Evolutionary conservation across 306 rosid genomes (phyloP), one percentile per base, ranked within the genome.

Genomic region (Malus orientalis): DNA sequence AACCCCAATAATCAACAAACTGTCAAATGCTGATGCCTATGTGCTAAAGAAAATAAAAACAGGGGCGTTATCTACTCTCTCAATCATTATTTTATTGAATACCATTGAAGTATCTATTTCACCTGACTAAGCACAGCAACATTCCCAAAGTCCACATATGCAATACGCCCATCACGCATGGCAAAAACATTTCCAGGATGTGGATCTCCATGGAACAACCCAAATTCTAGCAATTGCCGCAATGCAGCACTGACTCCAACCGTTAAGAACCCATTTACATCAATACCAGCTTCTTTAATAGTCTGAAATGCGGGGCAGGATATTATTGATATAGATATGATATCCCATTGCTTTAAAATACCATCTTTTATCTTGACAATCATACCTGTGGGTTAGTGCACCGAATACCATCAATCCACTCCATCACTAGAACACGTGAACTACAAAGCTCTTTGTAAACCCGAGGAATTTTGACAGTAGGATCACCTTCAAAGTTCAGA

Each of bases 91-190:
- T 57, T 29, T 6, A 27, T 45, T 29, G 42, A 76, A 78, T 72
- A 13, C 71, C 49, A 79, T 75, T 58, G 19, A 16, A 62, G 71
- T 29, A 64, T 15, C 57, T 58, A 77, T 74, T 65, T 81, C 85
- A 96, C 99, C 97, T 96, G 96, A 92, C 99, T 96, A 79, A 96
- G 99, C 80, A 90, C 98, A 9, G 98, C 98, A 75, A 96, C 99
- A 82, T 96, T 96, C 77, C 98, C 99, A 71, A 96, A 96, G 84
- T 92, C 99, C 66, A 96, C 98, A 79, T 96, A 96, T 74, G 98
- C 99, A 84, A 92, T 96, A 73, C 99, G 92, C 40, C 99, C 99
- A 85, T 96, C 99, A 62, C 84, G 96, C 99, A 95, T 95, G 66
- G 99, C 98, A 83, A 95, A 95, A 79, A 89, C 86, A 80, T 95